A percentile compares a stretch with the other conserved stretches of the same genome.
These are phyloP conservation scores for Aspergillus panamensis DNA, from an alignment of 495 filamentous ascomycete genomes.

Conservation along the genomic window DNA sequence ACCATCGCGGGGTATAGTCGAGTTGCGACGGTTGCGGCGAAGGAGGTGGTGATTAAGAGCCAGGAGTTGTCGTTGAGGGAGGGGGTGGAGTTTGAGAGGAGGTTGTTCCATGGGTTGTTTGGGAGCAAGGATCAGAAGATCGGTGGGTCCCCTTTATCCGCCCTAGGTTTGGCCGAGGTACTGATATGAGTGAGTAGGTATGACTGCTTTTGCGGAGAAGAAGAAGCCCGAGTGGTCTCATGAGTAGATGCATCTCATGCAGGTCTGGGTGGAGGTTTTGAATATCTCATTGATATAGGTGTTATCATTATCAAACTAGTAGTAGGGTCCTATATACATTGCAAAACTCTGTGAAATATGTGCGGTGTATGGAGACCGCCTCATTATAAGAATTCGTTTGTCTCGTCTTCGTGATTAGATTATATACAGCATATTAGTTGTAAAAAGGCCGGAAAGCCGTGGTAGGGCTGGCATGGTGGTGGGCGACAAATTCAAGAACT, in stretches of 20 bases:
- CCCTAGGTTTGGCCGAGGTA: not conserved
- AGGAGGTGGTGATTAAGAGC: slow-evolving; percentile 98
- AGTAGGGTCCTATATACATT: not conserved
- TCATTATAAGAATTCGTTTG: slow-evolving; percentile 14
- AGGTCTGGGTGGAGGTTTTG: not conserved
- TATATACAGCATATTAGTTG: slow-evolving; percentile 11
- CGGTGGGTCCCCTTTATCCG: slow-evolving; percentile 45
- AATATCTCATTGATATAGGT: not conserved
- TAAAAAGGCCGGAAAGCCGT: no score
- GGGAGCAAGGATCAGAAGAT: slow-evolving; percentile 95
- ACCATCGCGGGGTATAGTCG: slow-evolving; percentile 77
- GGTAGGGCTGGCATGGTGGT: not conserved
- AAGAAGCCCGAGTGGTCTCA: slow-evolving; percentile 88
- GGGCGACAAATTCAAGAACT: not conserved
- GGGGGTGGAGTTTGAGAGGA: slow-evolving; percentile 89
- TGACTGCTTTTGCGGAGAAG: slow-evolving; percentile 94
- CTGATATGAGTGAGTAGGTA: slow-evolving; percentile 49
- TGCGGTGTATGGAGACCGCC: not conserved
- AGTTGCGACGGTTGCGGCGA: slow-evolving; percentile 83
- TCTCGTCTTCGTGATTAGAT: slow-evolving; percentile 7
- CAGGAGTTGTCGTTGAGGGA: slow-evolving; percentile 82
- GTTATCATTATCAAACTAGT: not conserved
- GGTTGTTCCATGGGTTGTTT: slow-evolving; percentile 89
- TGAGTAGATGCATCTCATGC: slow-evolving; percentile 47
- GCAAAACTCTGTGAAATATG: not conserved